Conservation (phyloP, 441 rosid genomes). For the Viola pubescens region DNA sequence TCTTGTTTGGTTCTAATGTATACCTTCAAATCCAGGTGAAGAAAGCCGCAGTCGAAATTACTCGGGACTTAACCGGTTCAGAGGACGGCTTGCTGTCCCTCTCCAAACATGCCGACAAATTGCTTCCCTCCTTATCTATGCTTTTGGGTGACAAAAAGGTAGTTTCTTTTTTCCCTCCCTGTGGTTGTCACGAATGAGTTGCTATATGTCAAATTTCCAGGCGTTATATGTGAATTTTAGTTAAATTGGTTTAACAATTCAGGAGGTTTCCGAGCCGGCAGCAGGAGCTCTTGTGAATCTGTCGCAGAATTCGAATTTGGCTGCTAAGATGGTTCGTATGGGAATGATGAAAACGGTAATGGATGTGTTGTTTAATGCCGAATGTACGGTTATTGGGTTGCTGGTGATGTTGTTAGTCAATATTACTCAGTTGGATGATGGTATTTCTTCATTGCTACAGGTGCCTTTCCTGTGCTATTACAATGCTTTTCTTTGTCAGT, state of each 20-base stretch:
- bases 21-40: conserved; percentile 40
- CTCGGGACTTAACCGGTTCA: conserved; percentile 73
- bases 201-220: background rate
- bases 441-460: conserved; percentile 82
- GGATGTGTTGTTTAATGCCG: conserved; percentile 67
- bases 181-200: background rate
- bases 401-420: conserved; percentile 89
- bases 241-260: conserved; percentile 15
- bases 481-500: background rate
- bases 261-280: conserved; percentile 88
- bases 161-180: background rate
- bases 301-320: conserved; percentile 59
- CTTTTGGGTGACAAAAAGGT: conserved; percentile 74
- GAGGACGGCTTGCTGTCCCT: conserved; percentile 77
- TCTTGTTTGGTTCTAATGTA: background rate
- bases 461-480: conserved; percentile 24
- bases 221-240: background rate
- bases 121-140: conserved; percentile 48
- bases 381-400: conserved; percentile 42
- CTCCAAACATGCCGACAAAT: conserved; percentile 35
- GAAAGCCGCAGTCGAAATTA: conserved; percentile 81
- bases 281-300: conserved; percentile 85
- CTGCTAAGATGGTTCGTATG: conserved; percentile 53
- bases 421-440: conserved; percentile 70
- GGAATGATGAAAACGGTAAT: conserved; percentile 52